Percentiles rank a stretch among this genome's conserved stretches.
Evolutionary conservation across 2,329 filamentous ascomycete species (phyloP).

Genomic region (Sporothrix schenckii): DNA sequence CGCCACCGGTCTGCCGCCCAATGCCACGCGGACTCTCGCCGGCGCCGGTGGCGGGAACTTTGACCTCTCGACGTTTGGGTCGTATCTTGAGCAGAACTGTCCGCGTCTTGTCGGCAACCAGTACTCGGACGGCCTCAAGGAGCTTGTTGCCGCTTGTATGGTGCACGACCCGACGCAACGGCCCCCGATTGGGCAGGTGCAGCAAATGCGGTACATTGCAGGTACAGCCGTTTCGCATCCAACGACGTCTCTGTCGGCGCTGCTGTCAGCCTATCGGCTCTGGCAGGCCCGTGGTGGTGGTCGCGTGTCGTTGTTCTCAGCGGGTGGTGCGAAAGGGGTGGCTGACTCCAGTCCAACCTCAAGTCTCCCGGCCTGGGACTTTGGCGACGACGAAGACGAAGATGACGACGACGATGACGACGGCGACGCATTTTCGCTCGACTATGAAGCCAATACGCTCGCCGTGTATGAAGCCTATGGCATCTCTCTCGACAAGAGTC

Average conservation of each 20-base stretch:
- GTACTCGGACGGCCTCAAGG: constrained; percentile 69
- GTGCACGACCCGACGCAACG: constrained; percentile 43
- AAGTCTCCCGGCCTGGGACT: neutral
- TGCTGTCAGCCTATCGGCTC: constrained; percentile 5
- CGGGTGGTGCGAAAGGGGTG: neutral
- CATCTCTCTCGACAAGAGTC: constrained; percentile 19
- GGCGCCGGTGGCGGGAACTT: neutral
- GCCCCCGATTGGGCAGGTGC: neutral
- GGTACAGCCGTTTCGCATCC: neutral
- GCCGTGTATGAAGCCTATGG: constrained; percentile 63
- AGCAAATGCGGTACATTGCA: neutral
- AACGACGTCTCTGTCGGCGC: neutral
- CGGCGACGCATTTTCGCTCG: constrained; percentile 3
- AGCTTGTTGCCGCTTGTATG: constrained; percentile 73
- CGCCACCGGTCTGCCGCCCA: constrained; percentile 74
- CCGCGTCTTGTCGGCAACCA: constrained; percentile 71
- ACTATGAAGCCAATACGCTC: constrained; percentile 52
- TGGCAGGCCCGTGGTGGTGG: constrained; percentile 16
- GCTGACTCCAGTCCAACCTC: neutral
- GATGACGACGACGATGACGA: neutral
- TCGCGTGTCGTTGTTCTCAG: constrained; percentile 7
- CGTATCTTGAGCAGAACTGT: constrained; percentile 61
- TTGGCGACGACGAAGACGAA: neutral
- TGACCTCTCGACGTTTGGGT: constrained; percentile 39
- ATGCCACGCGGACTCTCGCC: constrained; percentile 55